Evolutionary conservation across 495 filamentous ascomycete species (phyloP), one percentile per base, ranked within the genome.

Genomic region (Penicillium mononematosum): DNA sequence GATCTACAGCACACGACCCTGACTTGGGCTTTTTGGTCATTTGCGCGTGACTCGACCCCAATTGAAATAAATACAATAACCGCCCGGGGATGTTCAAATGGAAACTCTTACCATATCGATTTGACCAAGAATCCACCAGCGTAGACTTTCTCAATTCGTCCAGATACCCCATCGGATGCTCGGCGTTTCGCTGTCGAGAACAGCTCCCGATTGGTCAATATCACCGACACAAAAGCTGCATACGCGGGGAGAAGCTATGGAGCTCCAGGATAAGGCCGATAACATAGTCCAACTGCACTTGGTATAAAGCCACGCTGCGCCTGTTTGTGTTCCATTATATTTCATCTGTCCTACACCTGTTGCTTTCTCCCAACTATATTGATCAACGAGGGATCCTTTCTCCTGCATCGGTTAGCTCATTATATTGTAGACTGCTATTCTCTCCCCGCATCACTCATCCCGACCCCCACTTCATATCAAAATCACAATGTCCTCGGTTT

Each of bases 401-500:
- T 24, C 24, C 24, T 46, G 9, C 44, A 31, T 3, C 6, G 55
- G 49, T 53, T 45, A 63, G 53, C 42, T 45, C 4, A 19, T 17
- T 27, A n/a, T n/a, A n/a, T n/a, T n/a, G n/a, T n/a, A 32, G 14
- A 52, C 20, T n/a, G 55, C 50, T 54, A 47, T 55, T 45, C 58
- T 50, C 22, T 52, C 64, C 56, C 61, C 58, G 53, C 61, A 54
- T 22, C 47, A 41, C 27, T 55, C 32, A 17, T 39, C 22, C 39
- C 24, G 12, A 14, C 39, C 25, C 43, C 32, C 44, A n/a, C 44
- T 36, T 5, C 25, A 57, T 14, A 45, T 48, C 12, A 56, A 47
- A 44, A 27, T 58, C 65, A 66, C 59, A 70, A 82, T 81, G 78
- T 64, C 77, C 46, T 72, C 74, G 43, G 53, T 78, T 48, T 69